Percentiles rank a stretch among this genome's conserved stretches.
Conservation (phyloP, 306 rosid genomes). For the Glycine tomentella region DNA sequence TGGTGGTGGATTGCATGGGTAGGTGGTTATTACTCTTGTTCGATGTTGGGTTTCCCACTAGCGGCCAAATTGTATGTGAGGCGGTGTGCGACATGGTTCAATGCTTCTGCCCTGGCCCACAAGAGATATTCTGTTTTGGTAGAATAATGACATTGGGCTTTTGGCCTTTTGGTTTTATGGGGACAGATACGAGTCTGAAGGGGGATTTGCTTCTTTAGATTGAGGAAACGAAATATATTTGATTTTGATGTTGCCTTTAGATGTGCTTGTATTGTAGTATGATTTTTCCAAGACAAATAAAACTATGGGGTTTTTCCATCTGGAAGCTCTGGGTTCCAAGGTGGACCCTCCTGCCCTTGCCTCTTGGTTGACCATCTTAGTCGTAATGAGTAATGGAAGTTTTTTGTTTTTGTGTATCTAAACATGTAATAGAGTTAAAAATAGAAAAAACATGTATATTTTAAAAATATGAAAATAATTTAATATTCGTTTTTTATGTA, state of each 20-base stretch:
- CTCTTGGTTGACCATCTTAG: slow-evolving; percentile 30
- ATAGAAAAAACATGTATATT: background rate
- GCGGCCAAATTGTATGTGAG: slow-evolving; percentile 7
- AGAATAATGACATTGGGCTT: background rate
- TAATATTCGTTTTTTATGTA: background rate
- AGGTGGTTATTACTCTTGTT: background rate
- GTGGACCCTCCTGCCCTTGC: slow-evolving; percentile 10
- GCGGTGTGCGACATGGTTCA: background rate
- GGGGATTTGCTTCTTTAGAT: background rate
- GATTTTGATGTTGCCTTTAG: background rate
- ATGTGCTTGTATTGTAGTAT: background rate
- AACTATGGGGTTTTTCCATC: slow-evolving; percentile 7
- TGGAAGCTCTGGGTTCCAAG: background rate
- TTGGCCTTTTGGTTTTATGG: slow-evolving; percentile 21
- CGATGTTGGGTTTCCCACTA: background rate
- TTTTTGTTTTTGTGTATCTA: background rate
- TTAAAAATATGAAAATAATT: background rate
- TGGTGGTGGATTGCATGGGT: slow-evolving; percentile 16
- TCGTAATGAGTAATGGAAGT: background rate
- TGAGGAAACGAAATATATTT: background rate
- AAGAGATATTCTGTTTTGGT: background rate
- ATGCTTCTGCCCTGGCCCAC: background rate
- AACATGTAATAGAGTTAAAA: background rate
- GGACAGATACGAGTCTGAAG: slow-evolving; percentile 6
- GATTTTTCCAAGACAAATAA: slow-evolving; percentile 15